Base-by-base conservation (phyloP, 1,139 yeast species). In the Zygosaccharomyces sapae region DNA sequence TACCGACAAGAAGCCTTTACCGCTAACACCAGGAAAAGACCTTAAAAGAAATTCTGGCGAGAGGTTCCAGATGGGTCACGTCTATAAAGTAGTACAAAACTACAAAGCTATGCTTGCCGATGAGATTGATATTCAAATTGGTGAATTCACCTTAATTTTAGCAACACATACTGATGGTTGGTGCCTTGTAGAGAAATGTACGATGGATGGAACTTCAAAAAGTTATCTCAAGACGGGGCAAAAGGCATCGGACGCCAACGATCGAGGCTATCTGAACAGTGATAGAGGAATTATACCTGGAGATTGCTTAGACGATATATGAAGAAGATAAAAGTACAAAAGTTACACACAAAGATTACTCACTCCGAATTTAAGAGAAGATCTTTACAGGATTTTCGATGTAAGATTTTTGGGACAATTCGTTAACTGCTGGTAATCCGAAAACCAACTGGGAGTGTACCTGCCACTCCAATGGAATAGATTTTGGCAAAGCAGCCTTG, bases 401-500 rank as follows among this genome's bases (percentile, higher is more conserved):
- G 61, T 63, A 71, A 9, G 62, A 44, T 61, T 70, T 71, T 45
- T 64, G 71, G 35, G 55, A 59, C 18, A 70, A 55, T n/a, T 55
- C 54, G 10, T 33, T 43, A 33, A 58, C 68, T 39, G 54, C 62
- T 53, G 72, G 71, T 13, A 62, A 54, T 59, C 79, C 79, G 51
- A 74, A 74, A 37, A 70, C 74, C 55, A 74, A 63, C 63, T 74
- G 77, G 34, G 76, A 70, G 50, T 67, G 71, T 38, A 74, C 71
- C 38, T 58, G 57, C 76, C 76, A 73, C 36, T 61, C 55, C 41
- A 58, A 62, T 47, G 75, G 76, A 24, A 70, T 61, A 43, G 66
- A 62, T 48, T 59, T 63, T 51, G 66, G 59, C 48, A 74, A 61
- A 46, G 69, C 71, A 29, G 62, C 69, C 54, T 67, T 66, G 44